These are phyloP conservation scores for Clathrospora elynae DNA, from an alignment of 2,329 filamentous ascomycete genomes.

Conservation along the genomic window DNA sequence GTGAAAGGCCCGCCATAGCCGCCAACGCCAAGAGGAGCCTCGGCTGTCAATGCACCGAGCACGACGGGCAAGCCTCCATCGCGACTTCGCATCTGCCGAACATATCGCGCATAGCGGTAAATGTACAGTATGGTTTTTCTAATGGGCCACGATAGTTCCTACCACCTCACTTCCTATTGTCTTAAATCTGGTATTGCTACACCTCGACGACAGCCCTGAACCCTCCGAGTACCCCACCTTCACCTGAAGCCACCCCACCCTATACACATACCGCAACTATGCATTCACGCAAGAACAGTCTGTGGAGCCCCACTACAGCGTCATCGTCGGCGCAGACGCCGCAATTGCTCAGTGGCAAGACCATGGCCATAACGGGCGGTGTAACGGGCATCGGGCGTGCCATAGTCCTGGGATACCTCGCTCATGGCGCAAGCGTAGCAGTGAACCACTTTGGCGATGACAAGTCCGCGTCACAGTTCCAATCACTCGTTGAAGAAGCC, in stretches of 20 bases:
- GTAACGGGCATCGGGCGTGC: constrained; percentile 86
- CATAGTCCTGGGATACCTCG: constrained; percentile 78
- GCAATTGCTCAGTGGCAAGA: constrained; percentile 71
- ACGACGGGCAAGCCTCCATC: constrained; percentile 13
- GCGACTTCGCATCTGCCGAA: constrained; percentile 22
- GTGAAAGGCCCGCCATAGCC: constrained; percentile 27
- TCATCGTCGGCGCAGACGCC: constrained; percentile 18
- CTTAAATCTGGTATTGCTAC: not conserved
- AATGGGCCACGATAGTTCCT: not conserved
- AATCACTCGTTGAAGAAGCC: constrained; percentile 54
- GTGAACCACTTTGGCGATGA: constrained; percentile 75
- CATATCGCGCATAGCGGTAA: constrained; percentile 20
- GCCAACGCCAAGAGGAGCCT: constrained; percentile 27
- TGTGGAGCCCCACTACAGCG: too few species aligned
- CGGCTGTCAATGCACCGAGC: constrained; percentile 25
- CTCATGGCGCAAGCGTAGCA: constrained; percentile 77
- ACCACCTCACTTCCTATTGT: not conserved
- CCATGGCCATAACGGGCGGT: constrained; percentile 84
- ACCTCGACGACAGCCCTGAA: not conserved
- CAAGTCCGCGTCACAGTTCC: constrained; percentile 55
- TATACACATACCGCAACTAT: constrained; percentile 5
- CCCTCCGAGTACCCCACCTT: constrained; percentile 1
- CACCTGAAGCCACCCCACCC: constrained; percentile 11
- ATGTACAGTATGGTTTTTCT: constrained; percentile 18
- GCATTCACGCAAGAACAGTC: constrained; percentile 18